phyloP scores from a whole-genome alignment of 306 rosid species.

The Lablab purpureus region DNA sequence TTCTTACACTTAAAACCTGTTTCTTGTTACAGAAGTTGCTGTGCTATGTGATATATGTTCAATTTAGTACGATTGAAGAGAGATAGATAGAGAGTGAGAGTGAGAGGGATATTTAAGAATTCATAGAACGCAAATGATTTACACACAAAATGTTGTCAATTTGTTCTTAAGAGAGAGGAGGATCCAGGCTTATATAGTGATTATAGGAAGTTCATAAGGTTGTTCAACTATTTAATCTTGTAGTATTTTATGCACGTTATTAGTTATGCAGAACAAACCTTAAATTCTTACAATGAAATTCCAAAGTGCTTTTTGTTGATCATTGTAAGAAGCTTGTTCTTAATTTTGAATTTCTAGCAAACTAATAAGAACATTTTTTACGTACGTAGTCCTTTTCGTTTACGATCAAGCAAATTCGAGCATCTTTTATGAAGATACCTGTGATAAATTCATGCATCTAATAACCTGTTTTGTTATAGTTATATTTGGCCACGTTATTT shows the following conservation, averaged over 20 bases:
- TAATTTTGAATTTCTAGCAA: neutral
- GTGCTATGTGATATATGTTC: neutral
- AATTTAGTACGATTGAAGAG: neutral
- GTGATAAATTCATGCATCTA: constrained; percentile 20
- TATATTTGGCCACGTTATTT: constrained; percentile 3
- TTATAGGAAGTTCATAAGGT: neutral
- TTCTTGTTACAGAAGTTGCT: constrained; percentile 10
- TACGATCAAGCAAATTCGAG: neutral
- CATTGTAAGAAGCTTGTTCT: neutral
- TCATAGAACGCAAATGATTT: neutral
- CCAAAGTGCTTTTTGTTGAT: neutral
- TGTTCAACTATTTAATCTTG: neutral
- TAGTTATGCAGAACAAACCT: neutral
- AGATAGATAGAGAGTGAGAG: neutral
- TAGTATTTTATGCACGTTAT: neutral
- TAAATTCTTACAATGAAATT: neutral
- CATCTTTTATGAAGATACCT: constrained; percentile 34
- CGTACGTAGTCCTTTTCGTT: neutral
- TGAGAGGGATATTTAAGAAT: neutral
- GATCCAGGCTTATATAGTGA: neutral
- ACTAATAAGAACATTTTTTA: neutral
- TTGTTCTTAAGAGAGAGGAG: neutral
- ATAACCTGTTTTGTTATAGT: constrained; percentile 8
- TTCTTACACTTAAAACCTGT: constrained; percentile 18
- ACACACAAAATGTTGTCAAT: neutral